Base-by-base conservation (phyloP, 306 rosid genomes). In the Prunus kanzakura region DNA sequence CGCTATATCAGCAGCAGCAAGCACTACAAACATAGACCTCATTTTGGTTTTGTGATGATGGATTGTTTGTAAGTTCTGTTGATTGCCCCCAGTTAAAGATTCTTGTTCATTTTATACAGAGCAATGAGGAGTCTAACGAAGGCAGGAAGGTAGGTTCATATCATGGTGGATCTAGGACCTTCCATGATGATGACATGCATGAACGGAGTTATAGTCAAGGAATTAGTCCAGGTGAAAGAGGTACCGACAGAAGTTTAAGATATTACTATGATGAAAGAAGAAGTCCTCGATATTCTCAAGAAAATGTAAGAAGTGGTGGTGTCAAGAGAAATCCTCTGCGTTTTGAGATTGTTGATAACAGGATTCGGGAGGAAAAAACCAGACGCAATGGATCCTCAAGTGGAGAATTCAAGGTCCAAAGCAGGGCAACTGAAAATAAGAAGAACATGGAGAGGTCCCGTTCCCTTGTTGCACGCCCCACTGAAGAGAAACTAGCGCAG, bases 291-390 rank as follows among this genome's bases (percentile, higher is more conserved):
- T 90, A 82, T 84, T 69, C 73, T 12, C 78, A 78, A 73, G 83
- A 74, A 58, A 80, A 72, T 64, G 35, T 86, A 54, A 88, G 89
- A 81, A 38, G 11, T 19, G 92, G 87, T 6, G 77, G 89, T 64
- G 46, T 16, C 0, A 72, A 62, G 56, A 88, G 80, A 84, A 86
- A 64, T 85, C 86, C 90, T 70, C 74, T 84, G 29, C 78, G 82
- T 60, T 78, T 95, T 69, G 99, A 90, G 86, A 80, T 95, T 77
- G 97, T 95, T 63, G 99, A 95, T 82, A 87, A 95, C 76, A 85
- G 97, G 81, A 77, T 91, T 77, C 75, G 88, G 74, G 97, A 87
- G 6, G 86, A 86, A 3, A 86, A 82, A 10, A 51, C 7, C 46
- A 87, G 72, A 82, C 79, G 43, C 69, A 79, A 80, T 19, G 84